Base-by-base conservation (phyloP, 257 asterid genomes). In the Osmanthus fragrans region DNA sequence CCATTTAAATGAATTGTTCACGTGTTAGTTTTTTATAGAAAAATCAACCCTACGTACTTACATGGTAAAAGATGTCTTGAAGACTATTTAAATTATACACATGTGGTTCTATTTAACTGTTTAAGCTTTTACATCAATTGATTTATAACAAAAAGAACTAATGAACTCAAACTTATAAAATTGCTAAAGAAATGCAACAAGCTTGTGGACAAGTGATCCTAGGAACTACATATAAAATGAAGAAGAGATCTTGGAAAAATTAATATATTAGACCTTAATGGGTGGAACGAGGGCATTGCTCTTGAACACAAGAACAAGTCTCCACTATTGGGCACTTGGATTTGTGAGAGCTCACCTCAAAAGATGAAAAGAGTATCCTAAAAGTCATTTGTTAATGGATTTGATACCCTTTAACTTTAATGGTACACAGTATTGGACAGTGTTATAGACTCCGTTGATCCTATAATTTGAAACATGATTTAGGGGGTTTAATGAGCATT, bases 271-370 rank as follows among this genome's bases (percentile, higher is more conserved):
- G 70, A 79, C 49, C 85, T 71, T 80, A 83, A 84, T 83, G 89
- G 83, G 91, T 84, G 88, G 87, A 82, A 82, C 87, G 86, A 89
- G 93, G 93, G 73, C 76, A 84, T 86, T 85, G 86, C 83, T 76
- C 77, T 70, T 73, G 45, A 84, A 83, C 89, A 83, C 76, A 77
- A 85, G 82, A 76, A 73, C 83, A 85, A 81, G 73, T 74, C 73
- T 70, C 76, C 73, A 82, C 90, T 79, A 91, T 85, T 89, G 92
- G 92, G 84, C 89, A 86, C 86, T 86, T 86, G 85, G 92, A 89
- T 91, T 84, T 85, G 92, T 85, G 87, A 82, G 90, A 82, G 89
- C 91, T 90, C 89, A 86, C 96, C 85, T 84, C 79, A 82, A 88
- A 84, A 82, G 87, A 82, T 80, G 86, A 81, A 76, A 83, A 63